A percentile compares a stretch with the other conserved stretches of the same genome.
Evolutionary conservation across 805 yeast genomes (phyloP).

Genomic region (Ogataea glucozyma): DNA sequence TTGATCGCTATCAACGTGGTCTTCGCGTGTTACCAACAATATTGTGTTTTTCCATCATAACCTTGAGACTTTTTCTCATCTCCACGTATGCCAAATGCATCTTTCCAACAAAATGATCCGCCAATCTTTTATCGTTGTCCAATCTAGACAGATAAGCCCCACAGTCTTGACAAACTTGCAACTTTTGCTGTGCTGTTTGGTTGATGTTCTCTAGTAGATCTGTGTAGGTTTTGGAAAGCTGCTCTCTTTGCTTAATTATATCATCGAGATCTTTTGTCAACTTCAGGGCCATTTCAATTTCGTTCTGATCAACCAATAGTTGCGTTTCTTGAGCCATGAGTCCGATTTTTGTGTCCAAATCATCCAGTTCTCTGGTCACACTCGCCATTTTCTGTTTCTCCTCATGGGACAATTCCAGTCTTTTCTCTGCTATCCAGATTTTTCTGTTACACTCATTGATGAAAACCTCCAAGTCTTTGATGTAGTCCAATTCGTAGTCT

Average conservation of each 20-base stretch:
- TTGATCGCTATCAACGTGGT: constrained; percentile 3
- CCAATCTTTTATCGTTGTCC: constrained; percentile 85
- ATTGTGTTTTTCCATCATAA: constrained; percentile 32
- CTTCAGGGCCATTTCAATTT: constrained; percentile 50
- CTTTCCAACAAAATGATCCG: constrained; percentile 88
- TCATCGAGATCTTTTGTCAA: constrained; percentile 49
- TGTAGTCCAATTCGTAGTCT: constrained; percentile 49
- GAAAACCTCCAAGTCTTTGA: constrained; percentile 48
- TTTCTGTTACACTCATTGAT: constrained; percentile 67
- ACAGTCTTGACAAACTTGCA: constrained; percentile 87
- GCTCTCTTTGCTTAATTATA: constrained; percentile 48
- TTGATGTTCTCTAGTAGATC: constrained; percentile 70
- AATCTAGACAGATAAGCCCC: constrained; percentile 84
- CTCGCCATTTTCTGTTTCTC: constrained; percentile 33
- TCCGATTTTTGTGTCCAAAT: constrained; percentile 61
- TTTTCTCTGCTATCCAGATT: constrained; percentile 59
- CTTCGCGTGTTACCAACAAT: background rate
- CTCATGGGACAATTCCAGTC: constrained; percentile 74
- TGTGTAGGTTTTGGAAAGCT: constrained; percentile 56
- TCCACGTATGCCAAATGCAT: constrained; percentile 80
- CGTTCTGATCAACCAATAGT: constrained; percentile 49
- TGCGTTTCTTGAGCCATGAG: constrained; percentile 68
- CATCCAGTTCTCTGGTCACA: constrained; percentile 53
- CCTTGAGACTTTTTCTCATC: constrained; percentile 60
- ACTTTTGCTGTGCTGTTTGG: constrained; percentile 83